Evolutionary conservation across 2,329 filamentous ascomycete species (phyloP), one percentile per base, ranked within the genome.

Genomic region (Hypomyces rosellus): DNA sequence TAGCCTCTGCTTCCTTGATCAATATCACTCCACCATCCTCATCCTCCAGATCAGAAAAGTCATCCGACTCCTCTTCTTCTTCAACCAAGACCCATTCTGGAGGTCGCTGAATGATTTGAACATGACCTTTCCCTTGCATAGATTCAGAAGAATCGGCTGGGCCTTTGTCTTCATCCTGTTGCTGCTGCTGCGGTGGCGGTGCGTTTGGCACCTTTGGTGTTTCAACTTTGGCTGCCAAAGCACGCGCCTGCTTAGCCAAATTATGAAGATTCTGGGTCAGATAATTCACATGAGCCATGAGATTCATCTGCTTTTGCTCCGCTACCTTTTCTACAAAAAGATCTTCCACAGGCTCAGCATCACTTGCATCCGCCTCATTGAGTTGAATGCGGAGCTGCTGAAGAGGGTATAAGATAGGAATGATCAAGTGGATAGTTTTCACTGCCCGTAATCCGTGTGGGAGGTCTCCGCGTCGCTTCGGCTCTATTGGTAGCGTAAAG

Each of bases 271-370:
- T 88, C 63, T 86, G 82, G 2, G 81, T 75, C 7, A 92, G 69
- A 60, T 85, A 88, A 62, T 92, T 92, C 58, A 92, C 66, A 58
- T 88, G 85, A 52, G 81, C 85, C 69, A 86, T 86, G 49, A 93
- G 67, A 9, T 77, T 84, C 69, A 84, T 74, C 39, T 82, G 74
- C 37, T 72, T 74, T 58, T 82, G 77, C 47, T 80, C 73, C 22
- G 66, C 68, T 14, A 78, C 76, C 64, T 78, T 82, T 51, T 77
- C 67, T 6, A 75, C 70, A 58, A 92, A 93, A 0, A 83, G 72
- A 46, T 77, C 73, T 64, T 90, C 84, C 2, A 88, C 73, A 1
- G 73, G 72, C 59, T 80, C 78, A 1, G 82, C 84, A 52, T 84
- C 82, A 12, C 71, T 65, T 0, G 77, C 73, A 16, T 80, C 75